phyloP scores from a whole-genome alignment of 345 rosid species.

The Psidium friedrichsthalianum region DNA sequence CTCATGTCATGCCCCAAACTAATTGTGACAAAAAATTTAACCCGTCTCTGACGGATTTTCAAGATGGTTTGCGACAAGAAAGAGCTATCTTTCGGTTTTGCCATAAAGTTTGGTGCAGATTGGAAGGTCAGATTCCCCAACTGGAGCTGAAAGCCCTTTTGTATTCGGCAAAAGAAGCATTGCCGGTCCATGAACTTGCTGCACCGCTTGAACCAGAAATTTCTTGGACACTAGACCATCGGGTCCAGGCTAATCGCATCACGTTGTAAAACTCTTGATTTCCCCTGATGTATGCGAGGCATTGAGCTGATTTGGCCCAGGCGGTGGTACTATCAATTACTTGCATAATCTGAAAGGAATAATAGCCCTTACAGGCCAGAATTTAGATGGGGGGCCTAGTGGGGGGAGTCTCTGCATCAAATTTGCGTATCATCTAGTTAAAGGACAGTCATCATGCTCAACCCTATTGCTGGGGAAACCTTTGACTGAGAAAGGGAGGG shows the following conservation, averaged over 20 bases:
- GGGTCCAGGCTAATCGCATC: not conserved
- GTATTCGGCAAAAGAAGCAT: not conserved
- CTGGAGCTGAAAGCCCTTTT: not conserved
- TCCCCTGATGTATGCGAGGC: not conserved
- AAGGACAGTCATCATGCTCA: not conserved
- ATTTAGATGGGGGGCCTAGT: not conserved
- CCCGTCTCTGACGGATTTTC: not conserved
- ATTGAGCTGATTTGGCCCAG: not conserved
- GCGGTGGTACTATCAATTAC: not conserved
- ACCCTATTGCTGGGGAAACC: not conserved
- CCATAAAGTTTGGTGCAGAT: not conserved
- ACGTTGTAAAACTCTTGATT: not conserved
- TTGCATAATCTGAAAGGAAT: not conserved
- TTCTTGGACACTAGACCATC: not conserved
- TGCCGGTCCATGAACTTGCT: not conserved
- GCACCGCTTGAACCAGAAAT: not conserved
- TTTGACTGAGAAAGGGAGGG: conserved; percentile 1
- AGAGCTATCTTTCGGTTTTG: not conserved
- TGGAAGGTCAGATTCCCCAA: not conserved
- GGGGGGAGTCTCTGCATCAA: not conserved
- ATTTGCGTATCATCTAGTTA: not conserved
- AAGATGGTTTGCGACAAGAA: not conserved
- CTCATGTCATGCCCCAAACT: not conserved
- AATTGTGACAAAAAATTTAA: not conserved
- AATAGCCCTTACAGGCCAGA: not conserved